Evolutionary conservation across 1,284 basidiomycete genomes (phyloP), one percentile per base, ranked within the genome.

Genomic region (Fomitopsis pinicola): DNA sequence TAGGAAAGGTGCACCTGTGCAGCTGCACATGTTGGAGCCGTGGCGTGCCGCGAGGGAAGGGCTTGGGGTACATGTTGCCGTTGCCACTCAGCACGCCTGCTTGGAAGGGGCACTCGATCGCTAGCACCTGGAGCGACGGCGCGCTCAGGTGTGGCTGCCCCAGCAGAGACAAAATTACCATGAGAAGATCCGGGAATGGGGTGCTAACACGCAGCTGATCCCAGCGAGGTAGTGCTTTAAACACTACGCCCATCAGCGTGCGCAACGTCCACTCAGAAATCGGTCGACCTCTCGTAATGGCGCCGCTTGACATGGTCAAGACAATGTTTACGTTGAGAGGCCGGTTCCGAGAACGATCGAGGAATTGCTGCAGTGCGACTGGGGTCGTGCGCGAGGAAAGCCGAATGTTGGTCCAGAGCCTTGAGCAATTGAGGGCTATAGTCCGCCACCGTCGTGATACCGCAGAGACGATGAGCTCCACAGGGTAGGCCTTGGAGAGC

Each of bases 391-490:
- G 33, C 3, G 48, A 7, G 8, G 38, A 42, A 9, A 59, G n/a
- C 9, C 54, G 59, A 5, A 59, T 40, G 22, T 36, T 55, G 28
- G 52, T 48, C 59, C 59, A 59, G 8, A 59, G 46, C 2, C 42
- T 30, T 5, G 59, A 55, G 40, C n/a, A 59, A 38, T 26, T 35
- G 28, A 59, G 42, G 9, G 53, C 59, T 26, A 59, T 40, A 12
- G 53, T 14, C 3, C 59, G 38, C 59, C 59, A 59, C 15, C 59
- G 52, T 15, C 53, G 52, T 15, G 58, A 53, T 2, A 59, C 58
- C 35, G 28, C 36, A 3, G 48, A n/a, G 8, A 59, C 26, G 14
- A 42, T 17, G 19, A 35, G 17, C 19, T 45, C 42, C 14, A 33
- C 6, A 19, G 33, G 44, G 35, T 44, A n/a, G 30, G n/a, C 12